A percentile compares a stretch with the other conserved stretches of the same genome.
Conservation (phyloP, 75 land plant species). For the Isoetes taiwanensis region DNA sequence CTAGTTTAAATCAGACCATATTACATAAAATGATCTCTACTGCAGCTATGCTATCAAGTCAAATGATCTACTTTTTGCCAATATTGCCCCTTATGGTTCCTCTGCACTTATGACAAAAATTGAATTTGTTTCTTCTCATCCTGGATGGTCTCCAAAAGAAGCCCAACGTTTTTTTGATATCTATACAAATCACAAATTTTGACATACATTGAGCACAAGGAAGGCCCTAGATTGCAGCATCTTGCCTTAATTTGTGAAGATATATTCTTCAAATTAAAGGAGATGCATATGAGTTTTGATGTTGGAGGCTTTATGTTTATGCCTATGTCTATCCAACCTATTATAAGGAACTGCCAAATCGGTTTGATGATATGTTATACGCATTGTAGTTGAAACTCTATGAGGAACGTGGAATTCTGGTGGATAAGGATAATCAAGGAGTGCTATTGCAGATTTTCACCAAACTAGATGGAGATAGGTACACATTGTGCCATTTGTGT, state of each 20-base stretch:
- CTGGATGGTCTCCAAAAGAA: too few species aligned
- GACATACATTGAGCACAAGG: conserved; percentile 1
- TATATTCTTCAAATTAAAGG: background rate
- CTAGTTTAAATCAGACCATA: too few species aligned
- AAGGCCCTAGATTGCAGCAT: conserved; percentile 2
- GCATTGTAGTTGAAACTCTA: background rate
- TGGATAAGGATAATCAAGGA: conserved; percentile 7
- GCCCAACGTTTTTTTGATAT: too few species aligned
- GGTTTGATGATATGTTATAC: background rate
- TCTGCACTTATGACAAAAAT: too few species aligned
- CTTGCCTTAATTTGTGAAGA: background rate
- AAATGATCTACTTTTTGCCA: too few species aligned
- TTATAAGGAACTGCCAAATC: background rate
- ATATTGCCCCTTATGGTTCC: too few species aligned
- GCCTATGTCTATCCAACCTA: background rate
- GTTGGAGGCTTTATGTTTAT: conserved; percentile 1
- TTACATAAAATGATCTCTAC: too few species aligned
- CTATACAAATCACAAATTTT: background rate
- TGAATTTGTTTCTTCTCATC: too few species aligned
- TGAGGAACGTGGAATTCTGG: conserved; percentile 2
- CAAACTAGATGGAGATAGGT: conserved; percentile 1
- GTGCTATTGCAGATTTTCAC: conserved; percentile 3
- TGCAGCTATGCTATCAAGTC: too few species aligned
- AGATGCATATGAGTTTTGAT: background rate
- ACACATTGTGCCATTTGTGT: too few species aligned